Evolutionary conservation across 805 yeast genomes (phyloP).

Genomic region (Nakazawaea ishiwadae): DNA sequence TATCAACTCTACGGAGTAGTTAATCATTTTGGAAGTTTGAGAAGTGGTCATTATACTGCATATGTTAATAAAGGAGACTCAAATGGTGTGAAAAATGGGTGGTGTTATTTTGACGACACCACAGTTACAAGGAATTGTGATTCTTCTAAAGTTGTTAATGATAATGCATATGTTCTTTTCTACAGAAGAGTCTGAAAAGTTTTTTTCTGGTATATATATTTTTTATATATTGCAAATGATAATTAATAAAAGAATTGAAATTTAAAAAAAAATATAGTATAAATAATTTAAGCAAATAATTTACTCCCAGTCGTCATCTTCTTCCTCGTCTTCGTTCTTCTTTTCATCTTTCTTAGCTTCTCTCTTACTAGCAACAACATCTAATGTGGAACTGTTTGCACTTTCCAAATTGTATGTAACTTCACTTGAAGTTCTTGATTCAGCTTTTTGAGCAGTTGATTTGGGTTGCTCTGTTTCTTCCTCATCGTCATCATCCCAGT

Average conservation of each 20-base stretch:
- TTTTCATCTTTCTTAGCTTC: slow-evolving; percentile 6
- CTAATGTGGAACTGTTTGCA: slow-evolving; percentile 29
- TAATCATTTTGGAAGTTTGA: slow-evolving; percentile 76
- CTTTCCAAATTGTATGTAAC: slow-evolving; percentile 36
- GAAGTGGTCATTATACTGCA: slow-evolving; percentile 88
- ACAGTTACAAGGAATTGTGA: slow-evolving; percentile 51
- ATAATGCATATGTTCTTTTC: slow-evolving; percentile 80
- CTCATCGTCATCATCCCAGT: slow-evolving; percentile 16
- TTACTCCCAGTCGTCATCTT: slow-evolving; percentile 59
- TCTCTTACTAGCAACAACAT: slow-evolving; percentile 21
- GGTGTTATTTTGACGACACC: slow-evolving; percentile 85
- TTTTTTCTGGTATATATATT: background rate
- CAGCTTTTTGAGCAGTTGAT: slow-evolving; percentile 9
- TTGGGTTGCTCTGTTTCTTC: slow-evolving; percentile 3
- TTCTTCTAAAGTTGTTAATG: slow-evolving; percentile 51
- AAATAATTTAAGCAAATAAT: background rate
- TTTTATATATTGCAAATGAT: too few species aligned
- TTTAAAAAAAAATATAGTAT: background rate
- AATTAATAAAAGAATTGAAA: background rate
- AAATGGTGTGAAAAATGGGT: slow-evolving; percentile 33
- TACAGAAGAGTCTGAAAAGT: slow-evolving; percentile 47
- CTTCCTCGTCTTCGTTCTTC: slow-evolving; percentile 18
- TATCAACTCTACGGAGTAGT: slow-evolving; percentile 79
- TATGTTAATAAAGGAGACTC: slow-evolving; percentile 56
- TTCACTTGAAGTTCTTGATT: slow-evolving; percentile 32